Evolutionary conservation across 129 eudicot genomes (phyloP).

Genomic region (Silybum marianum): DNA sequence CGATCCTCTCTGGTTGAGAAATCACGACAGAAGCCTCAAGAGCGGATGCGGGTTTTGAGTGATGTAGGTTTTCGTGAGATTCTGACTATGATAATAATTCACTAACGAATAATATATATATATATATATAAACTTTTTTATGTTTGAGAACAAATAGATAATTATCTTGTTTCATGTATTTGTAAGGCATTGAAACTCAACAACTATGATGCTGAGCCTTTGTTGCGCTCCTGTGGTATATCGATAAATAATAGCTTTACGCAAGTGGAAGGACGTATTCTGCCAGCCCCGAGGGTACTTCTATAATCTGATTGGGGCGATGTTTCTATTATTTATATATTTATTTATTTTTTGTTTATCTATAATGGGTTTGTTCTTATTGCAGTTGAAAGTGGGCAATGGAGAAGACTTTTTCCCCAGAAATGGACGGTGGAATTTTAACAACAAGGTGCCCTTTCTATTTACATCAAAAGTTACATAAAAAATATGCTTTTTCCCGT

Average conservation of each 20-base stretch:
- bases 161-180: neutral
- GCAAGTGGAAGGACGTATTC: slow-evolving; percentile 78
- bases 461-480: neutral
- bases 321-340: neutral
- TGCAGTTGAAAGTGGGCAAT: slow-evolving; percentile 69
- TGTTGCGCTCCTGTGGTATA: slow-evolving; percentile 82
- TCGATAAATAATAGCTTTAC: slow-evolving; percentile 60
- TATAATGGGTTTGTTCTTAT: slow-evolving; percentile 12
- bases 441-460: slow-evolving; percentile 51
- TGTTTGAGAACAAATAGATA: neutral
- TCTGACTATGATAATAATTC: no score
- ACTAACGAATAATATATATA: no score
- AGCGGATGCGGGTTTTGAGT: slow-evolving; percentile 59
- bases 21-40: slow-evolving; percentile 86
- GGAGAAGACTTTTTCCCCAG: slow-evolving; percentile 72
- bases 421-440: slow-evolving; percentile 74
- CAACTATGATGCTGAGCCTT: slow-evolving; percentile 71
- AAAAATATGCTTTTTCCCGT: neutral
- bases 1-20: slow-evolving; percentile 73
- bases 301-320: neutral
- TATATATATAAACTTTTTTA: no score
- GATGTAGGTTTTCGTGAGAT: slow-evolving; percentile 46
- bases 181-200: slow-evolving; percentile 62
- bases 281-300: slow-evolving; percentile 72
- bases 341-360: neutral